phyloP scores from a whole-genome alignment of 2,329 filamentous ascomycete species.

The Alternaria sp. region DNA sequence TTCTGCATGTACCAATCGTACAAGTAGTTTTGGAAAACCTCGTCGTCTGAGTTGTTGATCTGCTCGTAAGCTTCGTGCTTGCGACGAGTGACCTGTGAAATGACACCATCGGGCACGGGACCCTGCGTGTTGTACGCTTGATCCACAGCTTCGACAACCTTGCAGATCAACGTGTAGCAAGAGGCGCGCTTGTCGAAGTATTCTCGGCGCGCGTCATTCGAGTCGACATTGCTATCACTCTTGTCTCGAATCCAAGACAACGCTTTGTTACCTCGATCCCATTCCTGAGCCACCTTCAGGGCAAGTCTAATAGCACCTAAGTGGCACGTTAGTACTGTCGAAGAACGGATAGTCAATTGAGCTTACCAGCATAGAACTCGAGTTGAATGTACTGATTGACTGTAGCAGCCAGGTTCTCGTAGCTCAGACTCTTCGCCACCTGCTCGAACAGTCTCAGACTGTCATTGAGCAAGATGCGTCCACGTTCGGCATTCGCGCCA shows the following conservation, averaged over 20 bases:
- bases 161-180: conserved; percentile 89
- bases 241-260: conserved; percentile 88
- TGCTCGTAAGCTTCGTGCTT: conserved; percentile 89
- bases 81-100: conserved; percentile 78
- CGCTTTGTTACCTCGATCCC: conserved; percentile 86
- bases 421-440: conserved; percentile 83
- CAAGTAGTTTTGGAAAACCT: conserved; percentile 94
- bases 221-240: conserved; percentile 73
- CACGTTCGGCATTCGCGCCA: conserved; percentile 76
- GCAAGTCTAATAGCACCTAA: conserved; percentile 83
- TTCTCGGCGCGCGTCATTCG: conserved; percentile 71
- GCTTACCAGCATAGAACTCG: conserved; percentile 80
- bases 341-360: background rate
- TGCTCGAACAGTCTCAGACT: conserved; percentile 88
- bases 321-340: conserved; percentile 11
- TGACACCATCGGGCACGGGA: conserved; percentile 78
- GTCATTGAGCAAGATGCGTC: conserved; percentile 83
- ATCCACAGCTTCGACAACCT: conserved; percentile 82
- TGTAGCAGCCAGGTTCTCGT: conserved; percentile 80
- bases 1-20: conserved; percentile 96
- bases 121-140: conserved; percentile 72
- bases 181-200: conserved; percentile 76
- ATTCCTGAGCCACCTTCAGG: conserved; percentile 81
- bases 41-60: conserved; percentile 86
- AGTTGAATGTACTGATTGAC: conserved; percentile 81